Percentiles rank a stretch among this genome's conserved stretches.
These are phyloP conservation scores for Choiromyces venosus DNA, from an alignment of 495 filamentous ascomycete species.

Conservation along the genomic window DNA sequence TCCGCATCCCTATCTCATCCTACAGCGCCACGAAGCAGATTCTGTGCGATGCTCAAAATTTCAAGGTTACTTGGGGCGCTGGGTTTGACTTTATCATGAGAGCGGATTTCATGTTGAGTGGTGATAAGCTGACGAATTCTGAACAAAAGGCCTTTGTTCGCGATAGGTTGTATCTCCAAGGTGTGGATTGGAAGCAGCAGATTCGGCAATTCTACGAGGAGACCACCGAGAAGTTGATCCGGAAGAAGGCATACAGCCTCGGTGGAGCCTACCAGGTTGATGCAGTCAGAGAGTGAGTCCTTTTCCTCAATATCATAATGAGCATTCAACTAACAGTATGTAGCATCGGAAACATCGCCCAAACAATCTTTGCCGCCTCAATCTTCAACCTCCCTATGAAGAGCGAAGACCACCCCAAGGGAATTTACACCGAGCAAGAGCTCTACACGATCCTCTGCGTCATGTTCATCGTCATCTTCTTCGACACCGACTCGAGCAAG, in stretches of 20 bases:
- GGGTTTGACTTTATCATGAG: slow-evolving; percentile 52
- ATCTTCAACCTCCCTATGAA: slow-evolving; percentile 71
- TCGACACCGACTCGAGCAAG: slow-evolving; percentile 49
- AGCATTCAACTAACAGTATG: background rate
- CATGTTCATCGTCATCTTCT: slow-evolving; percentile 55
- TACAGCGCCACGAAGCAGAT: slow-evolving; percentile 60
- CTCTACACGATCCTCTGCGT: slow-evolving; percentile 68
- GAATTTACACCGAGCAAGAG: slow-evolving; percentile 72
- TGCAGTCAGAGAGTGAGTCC: slow-evolving; percentile 60
- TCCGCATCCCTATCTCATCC: slow-evolving; percentile 54
- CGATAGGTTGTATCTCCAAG: slow-evolving; percentile 59
- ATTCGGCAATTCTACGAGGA: slow-evolving; percentile 60
- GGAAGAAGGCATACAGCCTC: slow-evolving; percentile 57
- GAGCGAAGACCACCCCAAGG: slow-evolving; percentile 60
- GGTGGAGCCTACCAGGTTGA: slow-evolving; percentile 64
- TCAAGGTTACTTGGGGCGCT: slow-evolving; percentile 59
- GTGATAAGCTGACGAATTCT: slow-evolving; percentile 49
- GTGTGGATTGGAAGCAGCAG: slow-evolving; percentile 48
- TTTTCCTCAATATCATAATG: background rate
- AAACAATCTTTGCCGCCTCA: slow-evolving; percentile 64
- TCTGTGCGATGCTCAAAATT: slow-evolving; percentile 57
- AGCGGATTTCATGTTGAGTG: slow-evolving; percentile 54
- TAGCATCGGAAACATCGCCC: slow-evolving; percentile 64
- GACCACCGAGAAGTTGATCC: slow-evolving; percentile 59
- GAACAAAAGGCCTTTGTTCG: slow-evolving; percentile 55